phyloP scores from a whole-genome alignment of 257 asterid genomes.

The Cinchona pubescens region DNA sequence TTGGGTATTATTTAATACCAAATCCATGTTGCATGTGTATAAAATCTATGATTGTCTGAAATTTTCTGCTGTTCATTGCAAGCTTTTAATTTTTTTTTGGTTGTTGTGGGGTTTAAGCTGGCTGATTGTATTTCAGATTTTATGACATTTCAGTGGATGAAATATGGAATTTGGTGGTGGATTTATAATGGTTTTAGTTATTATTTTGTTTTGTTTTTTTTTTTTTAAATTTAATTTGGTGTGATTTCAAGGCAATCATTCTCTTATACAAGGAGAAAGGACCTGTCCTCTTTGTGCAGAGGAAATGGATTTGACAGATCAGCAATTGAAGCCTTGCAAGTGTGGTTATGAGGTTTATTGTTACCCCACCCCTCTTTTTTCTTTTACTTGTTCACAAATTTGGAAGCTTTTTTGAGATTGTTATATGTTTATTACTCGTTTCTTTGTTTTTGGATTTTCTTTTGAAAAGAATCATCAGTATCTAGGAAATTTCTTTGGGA shows the following conservation, averaged over 20 bases:
- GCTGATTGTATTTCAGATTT: neutral
- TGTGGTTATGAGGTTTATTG: conserved; percentile 84
- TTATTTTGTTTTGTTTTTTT: too few relatives aligned
- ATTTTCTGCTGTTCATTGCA: neutral
- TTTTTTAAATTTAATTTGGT: neutral
- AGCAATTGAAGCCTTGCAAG: conserved; percentile 98
- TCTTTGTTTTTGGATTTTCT: neutral
- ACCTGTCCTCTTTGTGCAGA: conserved; percentile 97
- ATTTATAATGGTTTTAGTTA: neutral
- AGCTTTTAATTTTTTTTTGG: neutral
- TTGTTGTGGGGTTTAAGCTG: neutral
- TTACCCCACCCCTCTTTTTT: neutral
- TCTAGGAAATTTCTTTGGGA: neutral
- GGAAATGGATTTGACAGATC: conserved; percentile 99
- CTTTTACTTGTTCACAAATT: neutral
- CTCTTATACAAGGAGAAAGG: conserved; percentile 87
- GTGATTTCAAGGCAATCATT: conserved; percentile 53
- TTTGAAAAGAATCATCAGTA: neutral
- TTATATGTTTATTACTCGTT: neutral
- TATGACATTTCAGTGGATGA: neutral
- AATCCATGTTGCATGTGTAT: conserved; percentile 6
- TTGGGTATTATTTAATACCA: neutral
- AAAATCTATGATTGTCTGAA: neutral
- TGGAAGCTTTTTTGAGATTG: neutral
- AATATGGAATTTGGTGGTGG: neutral